Base-by-base conservation (phyloP, 257 asterid species). In the Solanum sparsipilum region DNA sequence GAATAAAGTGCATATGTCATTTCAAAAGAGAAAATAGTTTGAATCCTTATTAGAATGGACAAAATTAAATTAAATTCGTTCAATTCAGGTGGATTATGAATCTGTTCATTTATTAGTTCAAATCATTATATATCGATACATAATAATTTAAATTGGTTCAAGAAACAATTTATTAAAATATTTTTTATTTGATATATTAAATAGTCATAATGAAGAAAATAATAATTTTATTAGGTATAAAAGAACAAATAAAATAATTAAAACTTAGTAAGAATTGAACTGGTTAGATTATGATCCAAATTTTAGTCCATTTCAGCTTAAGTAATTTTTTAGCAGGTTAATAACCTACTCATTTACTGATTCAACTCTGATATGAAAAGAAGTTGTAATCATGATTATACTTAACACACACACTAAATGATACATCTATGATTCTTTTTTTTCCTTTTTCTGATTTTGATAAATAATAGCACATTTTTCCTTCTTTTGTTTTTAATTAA, bases 261-360 rank as follows among this genome's bases (percentile, higher is more conserved):
- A 4, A 63, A n/a, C 6, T 63, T 9, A 63, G 7, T 23, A 23
- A 23, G 16, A 9, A n/a, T 0, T n/a, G 71, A 10, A n/a, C 31
- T 3, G 0, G 5, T 20, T 58, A 12, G 1, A 0, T n/a, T 9
- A 63, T 21, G 31, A 9, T 10, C 0, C 13, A 9, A 21, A 8
- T 9, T 21, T 60, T 52, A 52, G 23, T 0, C 0, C n/a, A 52
- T 18, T 52, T 52, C 9, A 10, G 16, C 16, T 0, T 2, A 63
- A 2, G 4, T 4, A 63, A 5, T n/a, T 63, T 21, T 58, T 58
- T 0, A 52, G 2, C 1, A 0, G 13, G 27, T 58, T 3, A 2
- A 21, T 58, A 58, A 23, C 7, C 7, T 25, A 5, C 15, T 10
- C 7, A 63, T 2, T 63, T 63, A 31, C 4, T 3, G 4, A 31